phyloP scores from a whole-genome alignment of 75 land plant genomes.

The Pseudotsuga menziesii region DNA sequence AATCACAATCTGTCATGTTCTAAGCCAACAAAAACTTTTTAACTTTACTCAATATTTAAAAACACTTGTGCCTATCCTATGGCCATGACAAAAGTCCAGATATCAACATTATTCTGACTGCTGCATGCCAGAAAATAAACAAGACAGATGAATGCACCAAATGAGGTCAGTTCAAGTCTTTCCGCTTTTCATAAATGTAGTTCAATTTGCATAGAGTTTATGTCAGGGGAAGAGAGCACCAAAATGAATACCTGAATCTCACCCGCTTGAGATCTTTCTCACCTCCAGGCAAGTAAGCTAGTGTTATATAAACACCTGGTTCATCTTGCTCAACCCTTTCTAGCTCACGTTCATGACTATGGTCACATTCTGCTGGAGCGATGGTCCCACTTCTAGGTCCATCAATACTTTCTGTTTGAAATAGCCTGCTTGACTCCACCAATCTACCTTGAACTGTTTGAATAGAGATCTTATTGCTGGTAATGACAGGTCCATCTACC shows the following conservation, averaged over 20 bases:
- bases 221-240: constrained; percentile 1
- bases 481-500: constrained; percentile 12
- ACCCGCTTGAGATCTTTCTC: constrained; percentile 77
- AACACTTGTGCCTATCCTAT: not conserved
- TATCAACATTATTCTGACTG: not conserved
- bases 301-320: constrained; percentile 85
- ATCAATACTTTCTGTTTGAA: constrained; percentile 6
- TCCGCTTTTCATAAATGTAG: not conserved
- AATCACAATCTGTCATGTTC: constrained; percentile 3
- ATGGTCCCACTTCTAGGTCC: constrained; percentile 25
- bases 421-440: not conserved
- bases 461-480: constrained; percentile 6
- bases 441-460: constrained; percentile 5
- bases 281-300: constrained; percentile 51
- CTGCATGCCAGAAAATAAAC: not conserved
- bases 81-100: not conserved
- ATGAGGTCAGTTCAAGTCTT: not conserved
- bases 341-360: constrained; percentile 10
- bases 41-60: not conserved
- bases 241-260: constrained; percentile 60
- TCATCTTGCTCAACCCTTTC: constrained; percentile 85
- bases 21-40: not conserved
- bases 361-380: constrained; percentile 11
- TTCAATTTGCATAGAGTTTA: not conserved
- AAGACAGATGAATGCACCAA: not conserved